phyloP scores from a whole-genome alignment of 306 rosid species.

The Hippophae tibetana region DNA sequence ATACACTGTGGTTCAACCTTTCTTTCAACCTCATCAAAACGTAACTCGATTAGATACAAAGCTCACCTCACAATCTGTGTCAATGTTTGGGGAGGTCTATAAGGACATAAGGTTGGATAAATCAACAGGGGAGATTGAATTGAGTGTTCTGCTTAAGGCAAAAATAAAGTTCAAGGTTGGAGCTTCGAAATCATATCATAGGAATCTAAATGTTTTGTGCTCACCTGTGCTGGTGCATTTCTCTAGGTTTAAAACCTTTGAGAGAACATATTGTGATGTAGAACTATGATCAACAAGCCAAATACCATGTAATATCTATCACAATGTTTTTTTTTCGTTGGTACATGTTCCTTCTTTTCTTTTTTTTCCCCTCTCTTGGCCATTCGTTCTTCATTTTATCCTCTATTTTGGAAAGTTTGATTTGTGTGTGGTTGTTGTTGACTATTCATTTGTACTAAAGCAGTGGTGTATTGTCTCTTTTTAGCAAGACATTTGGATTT shows the following conservation, averaged over 20 bases:
- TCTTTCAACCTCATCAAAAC: constrained; percentile 47
- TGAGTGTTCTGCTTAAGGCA: constrained; percentile 39
- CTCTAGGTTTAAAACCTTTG: constrained; percentile 34
- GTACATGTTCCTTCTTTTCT: too few species aligned
- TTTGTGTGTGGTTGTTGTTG: too few species aligned
- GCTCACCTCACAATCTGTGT: constrained; percentile 31
- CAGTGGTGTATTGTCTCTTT: too few species aligned
- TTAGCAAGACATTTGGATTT: too few species aligned
- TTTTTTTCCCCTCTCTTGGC: too few species aligned
- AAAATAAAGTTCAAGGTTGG: constrained; percentile 54
- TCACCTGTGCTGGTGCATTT: constrained; percentile 43
- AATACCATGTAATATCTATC: too few species aligned
- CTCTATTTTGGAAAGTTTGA: too few species aligned
- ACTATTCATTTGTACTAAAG: too few species aligned
- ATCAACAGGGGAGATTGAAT: constrained; percentile 37
- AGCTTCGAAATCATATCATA: constrained; percentile 53
- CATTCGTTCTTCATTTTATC: too few species aligned
- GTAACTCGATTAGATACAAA: constrained; percentile 39
- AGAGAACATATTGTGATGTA: constrained; percentile 45
- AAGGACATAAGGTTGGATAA: constrained; percentile 47
- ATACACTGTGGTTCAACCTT: constrained; percentile 31
- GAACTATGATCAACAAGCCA: constrained; percentile 31
- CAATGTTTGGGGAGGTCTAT: constrained; percentile 30
- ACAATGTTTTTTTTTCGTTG: too few species aligned
- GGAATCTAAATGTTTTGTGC: constrained; percentile 42